Percentiles rank a stretch among this genome's conserved stretches.
Conservation (phyloP, 345 rosid genomes). For the Linum usitatissimum region DNA sequence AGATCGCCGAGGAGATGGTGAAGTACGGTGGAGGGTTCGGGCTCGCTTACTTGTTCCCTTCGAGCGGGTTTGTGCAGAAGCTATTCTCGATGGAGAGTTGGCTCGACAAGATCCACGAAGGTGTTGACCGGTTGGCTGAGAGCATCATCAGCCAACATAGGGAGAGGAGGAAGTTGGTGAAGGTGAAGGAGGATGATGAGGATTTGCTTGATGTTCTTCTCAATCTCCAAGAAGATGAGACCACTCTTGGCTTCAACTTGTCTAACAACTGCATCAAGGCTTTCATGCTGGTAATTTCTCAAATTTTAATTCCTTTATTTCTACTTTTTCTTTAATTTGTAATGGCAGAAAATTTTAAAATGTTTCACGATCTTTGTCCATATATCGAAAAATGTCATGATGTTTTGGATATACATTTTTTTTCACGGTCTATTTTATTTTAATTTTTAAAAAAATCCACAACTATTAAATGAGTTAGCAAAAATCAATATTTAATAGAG, state of each 20-base stretch:
- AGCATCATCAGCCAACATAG: background rate
- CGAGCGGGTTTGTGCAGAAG: background rate
- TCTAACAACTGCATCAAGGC: background rate
- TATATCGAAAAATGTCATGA: too few relatives aligned
- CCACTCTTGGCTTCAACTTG: background rate
- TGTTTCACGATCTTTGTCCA: background rate
- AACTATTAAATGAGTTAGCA: too few relatives aligned
- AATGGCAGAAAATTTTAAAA: too few relatives aligned
- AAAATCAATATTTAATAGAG: too few relatives aligned
- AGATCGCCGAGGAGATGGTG: background rate
- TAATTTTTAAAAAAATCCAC: too few relatives aligned
- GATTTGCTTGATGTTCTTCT: conserved; percentile 14
- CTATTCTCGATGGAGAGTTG: background rate
- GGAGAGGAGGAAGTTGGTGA: background rate
- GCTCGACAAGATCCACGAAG: background rate
- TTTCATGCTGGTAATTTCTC: background rate
- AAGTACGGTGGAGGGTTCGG: background rate
- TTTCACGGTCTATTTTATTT: too few relatives aligned
- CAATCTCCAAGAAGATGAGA: background rate
- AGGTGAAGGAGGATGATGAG: background rate
- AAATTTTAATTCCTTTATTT: too few relatives aligned
- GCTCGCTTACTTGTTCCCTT: background rate
- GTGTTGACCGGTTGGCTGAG: background rate
- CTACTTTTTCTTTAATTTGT: too few relatives aligned
- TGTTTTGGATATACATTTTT: too few relatives aligned